Conservation (phyloP, 345 rosid genomes). For the Durio zibethinus region DNA sequence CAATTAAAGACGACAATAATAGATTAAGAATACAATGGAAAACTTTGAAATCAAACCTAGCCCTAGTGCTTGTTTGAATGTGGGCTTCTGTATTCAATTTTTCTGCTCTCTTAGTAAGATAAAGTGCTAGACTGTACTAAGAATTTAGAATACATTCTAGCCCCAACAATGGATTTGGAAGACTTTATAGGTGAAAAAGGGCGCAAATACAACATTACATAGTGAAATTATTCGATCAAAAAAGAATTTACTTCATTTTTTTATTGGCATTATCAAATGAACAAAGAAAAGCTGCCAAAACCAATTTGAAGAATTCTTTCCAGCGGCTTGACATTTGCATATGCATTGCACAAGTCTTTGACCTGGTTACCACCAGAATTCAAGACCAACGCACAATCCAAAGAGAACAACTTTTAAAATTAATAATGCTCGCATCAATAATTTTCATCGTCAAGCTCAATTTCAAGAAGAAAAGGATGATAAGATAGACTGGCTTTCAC, state of each 20-base stretch:
- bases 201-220: not conserved
- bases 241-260: not conserved
- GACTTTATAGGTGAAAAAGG: not conserved
- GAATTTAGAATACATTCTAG: not conserved
- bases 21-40: not conserved
- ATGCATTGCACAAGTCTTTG: not conserved
- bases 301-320: not conserved
- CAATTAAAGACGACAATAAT: not conserved
- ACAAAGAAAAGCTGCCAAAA: constrained; percentile 9
- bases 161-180: not conserved
- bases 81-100: not conserved
- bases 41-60: not conserved
- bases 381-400: not conserved
- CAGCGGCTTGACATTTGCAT: not conserved
- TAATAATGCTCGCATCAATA: not conserved
- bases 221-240: not conserved
- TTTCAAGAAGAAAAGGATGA: not conserved
- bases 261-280: not conserved
- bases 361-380: not conserved
- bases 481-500: not conserved
- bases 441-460: not conserved
- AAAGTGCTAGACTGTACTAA: not conserved
- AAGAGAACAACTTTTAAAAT: not conserved
- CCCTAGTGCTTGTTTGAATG: not conserved
- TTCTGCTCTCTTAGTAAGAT: not conserved